Conservation (phyloP, 192 early-diverging fungal genomes). For the Gamsiella multidivaricata region DNA sequence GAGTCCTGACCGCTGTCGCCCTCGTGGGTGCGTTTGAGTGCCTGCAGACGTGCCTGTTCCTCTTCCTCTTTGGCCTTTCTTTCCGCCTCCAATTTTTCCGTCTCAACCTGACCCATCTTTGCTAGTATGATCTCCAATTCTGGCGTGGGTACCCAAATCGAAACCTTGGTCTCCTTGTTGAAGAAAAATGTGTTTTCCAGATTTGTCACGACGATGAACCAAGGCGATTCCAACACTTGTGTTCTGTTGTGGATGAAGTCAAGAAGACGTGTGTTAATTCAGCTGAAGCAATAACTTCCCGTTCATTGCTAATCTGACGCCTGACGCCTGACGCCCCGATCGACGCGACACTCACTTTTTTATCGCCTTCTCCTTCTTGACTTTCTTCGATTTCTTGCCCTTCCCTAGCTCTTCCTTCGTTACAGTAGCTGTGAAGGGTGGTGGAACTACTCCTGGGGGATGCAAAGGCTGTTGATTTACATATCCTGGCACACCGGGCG, state of each 20-base stretch:
- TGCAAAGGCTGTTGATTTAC: conserved; percentile 29
- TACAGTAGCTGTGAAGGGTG: conserved; percentile 4
- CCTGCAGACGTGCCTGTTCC: conserved; percentile 37
- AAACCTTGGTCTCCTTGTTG: conserved; percentile 73
- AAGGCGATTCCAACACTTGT: conserved; percentile 72
- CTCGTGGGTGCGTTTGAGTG: conserved; percentile 28
- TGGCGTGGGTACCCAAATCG: conserved; percentile 75
- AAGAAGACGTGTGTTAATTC: no score
- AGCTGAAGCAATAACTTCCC: background rate
- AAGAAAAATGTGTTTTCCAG: conserved; percentile 82
- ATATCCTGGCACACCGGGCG: conserved; percentile 24
- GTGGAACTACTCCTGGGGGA: conserved; percentile 18
- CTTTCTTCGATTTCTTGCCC: conserved; percentile 51
- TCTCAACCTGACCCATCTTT: conserved; percentile 63
- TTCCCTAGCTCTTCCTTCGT: conserved; percentile 22
- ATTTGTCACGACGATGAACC: conserved; percentile 80
- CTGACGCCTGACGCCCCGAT: no score
- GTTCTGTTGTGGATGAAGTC: conserved; percentile 33
- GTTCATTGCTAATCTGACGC: background rate
- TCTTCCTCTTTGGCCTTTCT: conserved; percentile 53
- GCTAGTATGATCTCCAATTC: conserved; percentile 62
- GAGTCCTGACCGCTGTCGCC: background rate
- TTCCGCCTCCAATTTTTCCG: conserved; percentile 37
- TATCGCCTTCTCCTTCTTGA: conserved; percentile 56
- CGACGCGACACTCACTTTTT: conserved; percentile 56